Evolutionary conservation across 2,329 filamentous ascomycete species (phyloP).

Genomic region (Calonectria naviculata): DNA sequence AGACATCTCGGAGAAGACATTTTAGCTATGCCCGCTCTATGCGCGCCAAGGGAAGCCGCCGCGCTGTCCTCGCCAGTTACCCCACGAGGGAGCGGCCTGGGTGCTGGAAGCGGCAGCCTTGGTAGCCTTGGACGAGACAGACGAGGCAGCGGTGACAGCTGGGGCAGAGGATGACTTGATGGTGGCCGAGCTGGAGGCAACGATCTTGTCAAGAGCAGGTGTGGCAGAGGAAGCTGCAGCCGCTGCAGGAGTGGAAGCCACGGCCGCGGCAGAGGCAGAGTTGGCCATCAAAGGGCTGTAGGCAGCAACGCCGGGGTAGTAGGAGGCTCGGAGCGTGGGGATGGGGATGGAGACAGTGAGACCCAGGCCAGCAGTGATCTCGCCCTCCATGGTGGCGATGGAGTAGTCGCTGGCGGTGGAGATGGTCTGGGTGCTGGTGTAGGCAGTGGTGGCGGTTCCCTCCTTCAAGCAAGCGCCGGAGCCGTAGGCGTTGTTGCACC

Average conservation of each 20-base stretch:
- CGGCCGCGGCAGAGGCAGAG: neutral
- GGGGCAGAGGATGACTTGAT: neutral
- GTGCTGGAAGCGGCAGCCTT: neutral
- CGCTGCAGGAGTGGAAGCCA: neutral
- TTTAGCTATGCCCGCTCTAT: neutral
- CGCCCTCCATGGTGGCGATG: constrained; percentile 29
- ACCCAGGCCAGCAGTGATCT: constrained; percentile 26
- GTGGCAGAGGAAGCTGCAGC: constrained; percentile 1
- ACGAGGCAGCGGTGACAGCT: neutral
- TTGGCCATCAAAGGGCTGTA: constrained; percentile 27
- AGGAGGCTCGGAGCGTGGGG: constrained; percentile 24
- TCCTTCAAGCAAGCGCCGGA: constrained; percentile 28
- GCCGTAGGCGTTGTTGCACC: constrained; percentile 33
- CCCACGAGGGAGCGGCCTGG: neutral
- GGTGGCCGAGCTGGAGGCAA: neutral
- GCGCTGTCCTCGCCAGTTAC: neutral
- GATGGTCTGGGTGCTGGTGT: constrained; percentile 30
- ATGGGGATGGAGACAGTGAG: constrained; percentile 29
- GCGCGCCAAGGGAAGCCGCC: neutral
- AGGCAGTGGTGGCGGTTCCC: constrained; percentile 16
- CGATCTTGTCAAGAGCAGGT: neutral
- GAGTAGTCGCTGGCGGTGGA: constrained; percentile 15
- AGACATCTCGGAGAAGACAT: neutral
- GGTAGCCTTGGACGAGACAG: neutral
- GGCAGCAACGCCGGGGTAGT: constrained; percentile 29